phyloP scores from a whole-genome alignment of 371 early-diverging fungal species.

The Mortierella sp. region DNA sequence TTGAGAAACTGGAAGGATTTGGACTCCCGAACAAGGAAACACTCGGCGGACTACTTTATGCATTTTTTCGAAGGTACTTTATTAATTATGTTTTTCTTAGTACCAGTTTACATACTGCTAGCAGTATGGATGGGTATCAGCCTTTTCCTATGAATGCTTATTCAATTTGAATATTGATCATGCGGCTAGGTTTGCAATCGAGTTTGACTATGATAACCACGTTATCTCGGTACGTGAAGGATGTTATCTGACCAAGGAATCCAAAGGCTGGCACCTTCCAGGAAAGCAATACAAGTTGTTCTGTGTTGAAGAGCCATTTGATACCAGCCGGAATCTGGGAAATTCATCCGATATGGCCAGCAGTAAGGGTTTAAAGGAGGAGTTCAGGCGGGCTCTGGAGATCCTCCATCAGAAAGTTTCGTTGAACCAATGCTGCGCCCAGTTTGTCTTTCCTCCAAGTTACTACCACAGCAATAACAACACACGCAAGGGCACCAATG shows the following conservation, averaged over 20 bases:
- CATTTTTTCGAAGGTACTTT: slow-evolving; percentile 80
- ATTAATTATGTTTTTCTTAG: background rate
- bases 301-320: slow-evolving; percentile 93
- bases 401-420: slow-evolving; percentile 63
- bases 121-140: too few relatives aligned
- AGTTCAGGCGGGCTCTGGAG: slow-evolving; percentile 79
- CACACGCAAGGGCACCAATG: slow-evolving; percentile 30
- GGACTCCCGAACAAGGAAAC: slow-evolving; percentile 79
- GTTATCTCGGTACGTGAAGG: slow-evolving; percentile 89
- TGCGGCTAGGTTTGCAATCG: slow-evolving; percentile 63
- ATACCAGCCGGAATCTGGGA: slow-evolving; percentile 85
- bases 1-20: slow-evolving; percentile 71
- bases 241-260: slow-evolving; percentile 74
- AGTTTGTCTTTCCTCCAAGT: slow-evolving; percentile 56
- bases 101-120: too few relatives aligned
- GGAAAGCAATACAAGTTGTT: slow-evolving; percentile 72
- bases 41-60: slow-evolving; percentile 82
- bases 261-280: slow-evolving; percentile 86
- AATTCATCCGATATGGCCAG: slow-evolving; percentile 87
- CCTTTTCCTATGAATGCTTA: too few relatives aligned
- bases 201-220: slow-evolving; percentile 83
- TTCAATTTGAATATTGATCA: background rate
- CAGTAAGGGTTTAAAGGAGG: slow-evolving; percentile 78
- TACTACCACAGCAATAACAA: slow-evolving; percentile 39
- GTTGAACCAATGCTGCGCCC: slow-evolving; percentile 58